Conservation (phyloP, 1,284 basidiomycete genomes). For the Cutaneotrichosporon mucoides region DNA sequence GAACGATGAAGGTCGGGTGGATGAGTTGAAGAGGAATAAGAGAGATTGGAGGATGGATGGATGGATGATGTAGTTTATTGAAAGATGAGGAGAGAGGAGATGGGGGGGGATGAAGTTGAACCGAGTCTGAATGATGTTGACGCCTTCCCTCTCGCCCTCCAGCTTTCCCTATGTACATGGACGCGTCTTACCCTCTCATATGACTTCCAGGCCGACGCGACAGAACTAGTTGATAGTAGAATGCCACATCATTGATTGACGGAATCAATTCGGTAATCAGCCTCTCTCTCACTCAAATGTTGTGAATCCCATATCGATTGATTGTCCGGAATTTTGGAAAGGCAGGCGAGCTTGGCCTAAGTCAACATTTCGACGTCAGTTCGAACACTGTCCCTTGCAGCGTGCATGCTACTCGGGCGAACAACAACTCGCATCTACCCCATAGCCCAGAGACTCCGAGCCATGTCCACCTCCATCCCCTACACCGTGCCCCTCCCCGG, state of each 20-base stretch:
- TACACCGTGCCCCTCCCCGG: slow-evolving; percentile 38
- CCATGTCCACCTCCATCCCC: slow-evolving; percentile 20
- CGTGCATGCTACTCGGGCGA: neutral
- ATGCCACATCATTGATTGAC: neutral
- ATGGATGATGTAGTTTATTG: neutral
- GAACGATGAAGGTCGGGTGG: too few species aligned
- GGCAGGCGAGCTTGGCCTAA: too few species aligned
- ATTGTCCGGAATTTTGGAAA: slow-evolving; percentile 2
- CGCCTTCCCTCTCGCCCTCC: neutral
- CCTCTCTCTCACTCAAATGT: neutral
- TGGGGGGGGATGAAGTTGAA: neutral
- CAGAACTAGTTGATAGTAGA: neutral
- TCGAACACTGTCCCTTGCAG: neutral
- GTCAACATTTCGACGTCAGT: too few species aligned
- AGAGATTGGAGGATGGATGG: neutral
- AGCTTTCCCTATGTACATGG: neutral
- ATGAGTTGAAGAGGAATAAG: neutral
- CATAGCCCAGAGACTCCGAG: neutral
- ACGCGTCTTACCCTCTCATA: neutral
- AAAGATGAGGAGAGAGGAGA: neutral
- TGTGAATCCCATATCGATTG: neutral
- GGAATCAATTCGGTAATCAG: slow-evolving; percentile 1
- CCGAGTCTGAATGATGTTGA: neutral
- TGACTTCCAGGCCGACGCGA: neutral
- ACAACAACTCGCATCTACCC: neutral